Evolutionary conservation across 176 grass and related monocot genomes (phyloP), one percentile per base, ranked within the genome.

Genomic region (Canna indica): DNA sequence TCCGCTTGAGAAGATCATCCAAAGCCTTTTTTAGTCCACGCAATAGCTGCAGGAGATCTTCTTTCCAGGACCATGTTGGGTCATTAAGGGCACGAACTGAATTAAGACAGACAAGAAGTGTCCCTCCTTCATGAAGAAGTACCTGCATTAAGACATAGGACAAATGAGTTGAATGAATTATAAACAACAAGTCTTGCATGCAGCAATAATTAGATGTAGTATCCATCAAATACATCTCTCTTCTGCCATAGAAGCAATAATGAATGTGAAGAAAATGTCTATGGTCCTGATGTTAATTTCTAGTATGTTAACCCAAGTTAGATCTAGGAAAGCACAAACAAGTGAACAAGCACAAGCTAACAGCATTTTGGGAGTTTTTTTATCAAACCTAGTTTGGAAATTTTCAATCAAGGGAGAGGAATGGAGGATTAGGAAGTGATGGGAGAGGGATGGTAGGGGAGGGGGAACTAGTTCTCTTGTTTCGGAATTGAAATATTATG

Each of bases 41-140:
- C 5, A 90, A 13, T 17, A 87, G 67, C 12, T 97, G 86, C 4
- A 39, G 50, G 44, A 91, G 34, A 75, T 97, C 88, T 25, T 97
- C 78, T 60, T 62, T 42, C 83, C 71, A 79, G 70, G 88, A 97
- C 88, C 93, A 97, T 54, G 86, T 90, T 2, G 93, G 93, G 14
- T 77, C n/a, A 26, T 92, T 97, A 27, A 97, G 81, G 29, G 93
- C 93, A 47, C 93, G 86, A 74, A 97, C 78, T 18, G 93, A 97
- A 75, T 97, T 97, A 74, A 91, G 84, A 71, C 88, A 97, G 61
- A 97, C 93, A 30, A 97, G 68, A 77, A 92, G 93, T 14, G 93
- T 97, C 25, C 93, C 93, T 79, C 93, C 93, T 77, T 92, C 93
- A 33, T 97, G 93, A 69, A 96, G 84, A 42, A 97, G 83, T 56